Evolutionary conservation across 345 rosid genomes (phyloP).

Genomic region (Acer negundo): DNA sequence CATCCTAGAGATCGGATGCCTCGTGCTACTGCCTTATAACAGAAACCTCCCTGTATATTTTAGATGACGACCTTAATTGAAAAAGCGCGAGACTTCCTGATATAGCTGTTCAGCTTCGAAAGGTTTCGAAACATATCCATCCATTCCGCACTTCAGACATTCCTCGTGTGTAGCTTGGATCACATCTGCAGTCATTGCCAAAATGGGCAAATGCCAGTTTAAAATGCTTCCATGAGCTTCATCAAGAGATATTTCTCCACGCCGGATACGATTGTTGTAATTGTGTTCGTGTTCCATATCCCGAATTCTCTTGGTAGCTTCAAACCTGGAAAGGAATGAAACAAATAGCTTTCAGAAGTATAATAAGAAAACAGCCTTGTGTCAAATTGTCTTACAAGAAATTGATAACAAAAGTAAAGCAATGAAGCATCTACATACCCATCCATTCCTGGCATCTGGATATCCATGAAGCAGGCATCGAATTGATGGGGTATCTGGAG

Average conservation of each 20-base stretch:
- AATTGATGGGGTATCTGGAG: slow-evolving; percentile 78
- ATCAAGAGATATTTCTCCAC: slow-evolving; percentile 37
- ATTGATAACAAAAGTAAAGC: neutral
- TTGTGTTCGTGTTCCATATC: slow-evolving; percentile 60
- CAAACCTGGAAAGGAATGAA: slow-evolving; percentile 52
- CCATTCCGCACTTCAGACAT: slow-evolving; percentile 71
- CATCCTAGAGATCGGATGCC: slow-evolving; percentile 28
- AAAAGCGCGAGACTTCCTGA: slow-evolving; percentile 72
- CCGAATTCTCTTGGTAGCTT: slow-evolving; percentile 76
- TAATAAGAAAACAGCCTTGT: neutral
- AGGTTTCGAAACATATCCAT: slow-evolving; percentile 93
- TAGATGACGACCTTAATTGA: slow-evolving; percentile 29
- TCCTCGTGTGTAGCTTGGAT: slow-evolving; percentile 84
- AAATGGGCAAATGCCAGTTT: slow-evolving; percentile 63
- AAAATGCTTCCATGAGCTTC: slow-evolving; percentile 36
- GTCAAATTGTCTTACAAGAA: too few species aligned
- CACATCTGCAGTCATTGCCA: slow-evolving; percentile 99
- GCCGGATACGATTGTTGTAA: slow-evolving; percentile 36
- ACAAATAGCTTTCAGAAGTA: neutral
- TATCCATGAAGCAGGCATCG: slow-evolving; percentile 99
- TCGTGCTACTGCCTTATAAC: slow-evolving; percentile 13
- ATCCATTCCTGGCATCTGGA: slow-evolving; percentile 98
- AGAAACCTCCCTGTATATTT: slow-evolving; percentile 25
- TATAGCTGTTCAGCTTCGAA: slow-evolving; percentile 88
- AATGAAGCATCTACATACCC: slow-evolving; percentile 54